These are phyloP conservation scores for Patellifolia procumbens DNA, from an alignment of 179 eudicot genomes.

Conservation along the genomic window DNA sequence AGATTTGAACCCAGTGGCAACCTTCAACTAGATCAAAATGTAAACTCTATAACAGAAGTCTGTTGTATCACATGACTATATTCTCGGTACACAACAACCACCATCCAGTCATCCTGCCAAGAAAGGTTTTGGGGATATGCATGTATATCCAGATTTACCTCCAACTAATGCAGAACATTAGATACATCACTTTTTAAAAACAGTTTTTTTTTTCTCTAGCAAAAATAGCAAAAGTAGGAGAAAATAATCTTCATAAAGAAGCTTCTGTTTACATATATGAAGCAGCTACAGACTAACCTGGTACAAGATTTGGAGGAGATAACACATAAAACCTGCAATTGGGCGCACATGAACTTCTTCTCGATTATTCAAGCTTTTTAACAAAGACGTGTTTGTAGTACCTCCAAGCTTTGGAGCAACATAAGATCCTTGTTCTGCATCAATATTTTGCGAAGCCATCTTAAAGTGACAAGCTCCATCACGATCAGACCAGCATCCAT, in stretches of 20 bases:
- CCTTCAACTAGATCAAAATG: neutral
- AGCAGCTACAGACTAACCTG: conserved; percentile 53
- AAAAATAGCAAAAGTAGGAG: neutral
- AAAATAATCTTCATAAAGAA: neutral
- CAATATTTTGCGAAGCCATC: conserved; percentile 30
- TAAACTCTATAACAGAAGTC: neutral
- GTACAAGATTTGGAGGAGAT: conserved; percentile 57
- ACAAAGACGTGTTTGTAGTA: conserved; percentile 24
- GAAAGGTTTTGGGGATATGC: neutral
- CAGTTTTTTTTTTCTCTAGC: neutral
- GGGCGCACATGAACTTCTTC: conserved; percentile 34
- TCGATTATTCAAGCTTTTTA: conserved; percentile 28
- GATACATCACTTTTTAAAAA: neutral
- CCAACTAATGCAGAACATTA: neutral
- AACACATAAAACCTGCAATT: conserved; percentile 50
- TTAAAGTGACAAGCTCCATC: conserved; percentile 30
- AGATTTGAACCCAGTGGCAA: neutral
- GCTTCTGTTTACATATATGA: conserved; percentile 12
- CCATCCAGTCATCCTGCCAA: neutral
- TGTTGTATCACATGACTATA: neutral
- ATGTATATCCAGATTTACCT: neutral
- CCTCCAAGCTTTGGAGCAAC: conserved; percentile 44
- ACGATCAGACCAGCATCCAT: conserved; percentile 51
- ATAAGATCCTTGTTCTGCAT: conserved; percentile 45
- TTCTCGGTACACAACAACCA: neutral